phyloP scores from a whole-genome alignment of 2,329 filamentous ascomycete genomes.

The Ascochyta lentis region DNA sequence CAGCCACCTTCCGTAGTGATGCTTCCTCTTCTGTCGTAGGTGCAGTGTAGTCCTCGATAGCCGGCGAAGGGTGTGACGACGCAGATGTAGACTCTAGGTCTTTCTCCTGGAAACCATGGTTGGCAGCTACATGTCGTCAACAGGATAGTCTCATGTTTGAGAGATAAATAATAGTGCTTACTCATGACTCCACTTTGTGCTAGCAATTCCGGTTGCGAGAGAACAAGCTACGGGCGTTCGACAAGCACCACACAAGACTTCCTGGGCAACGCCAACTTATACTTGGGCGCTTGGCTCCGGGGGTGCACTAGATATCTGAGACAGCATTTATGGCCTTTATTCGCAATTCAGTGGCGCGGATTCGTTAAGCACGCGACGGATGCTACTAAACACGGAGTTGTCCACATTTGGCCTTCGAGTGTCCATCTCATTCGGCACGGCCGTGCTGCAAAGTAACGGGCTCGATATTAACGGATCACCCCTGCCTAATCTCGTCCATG shows the following conservation, averaged over 20 bases:
- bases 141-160: too few relatives aligned
- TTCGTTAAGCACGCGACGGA: constrained; percentile 5
- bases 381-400: neutral
- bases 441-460: neutral
- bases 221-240: neutral
- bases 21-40: constrained; percentile 57
- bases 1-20: constrained; percentile 59
- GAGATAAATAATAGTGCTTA: neutral
- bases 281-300: constrained; percentile 3
- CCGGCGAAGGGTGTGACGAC: constrained; percentile 6
- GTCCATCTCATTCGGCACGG: neutral
- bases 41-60: constrained; percentile 2
- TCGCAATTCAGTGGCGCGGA: constrained; percentile 9
- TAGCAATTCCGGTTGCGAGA: neutral
- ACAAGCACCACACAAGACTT: constrained; percentile 17
- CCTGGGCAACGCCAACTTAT: constrained; percentile 10
- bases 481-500: neutral
- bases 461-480: neutral
- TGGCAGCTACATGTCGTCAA: neutral
- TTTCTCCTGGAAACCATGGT: neutral
- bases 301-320: neutral
- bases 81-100: constrained; percentile 10
- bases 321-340: too few relatives aligned
- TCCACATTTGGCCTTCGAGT: neutral
- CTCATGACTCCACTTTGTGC: constrained; percentile 2